These are phyloP conservation scores for Ustilago trichophora DNA, from an alignment of 1,284 basidiomycete species.

Conservation along the genomic window DNA sequence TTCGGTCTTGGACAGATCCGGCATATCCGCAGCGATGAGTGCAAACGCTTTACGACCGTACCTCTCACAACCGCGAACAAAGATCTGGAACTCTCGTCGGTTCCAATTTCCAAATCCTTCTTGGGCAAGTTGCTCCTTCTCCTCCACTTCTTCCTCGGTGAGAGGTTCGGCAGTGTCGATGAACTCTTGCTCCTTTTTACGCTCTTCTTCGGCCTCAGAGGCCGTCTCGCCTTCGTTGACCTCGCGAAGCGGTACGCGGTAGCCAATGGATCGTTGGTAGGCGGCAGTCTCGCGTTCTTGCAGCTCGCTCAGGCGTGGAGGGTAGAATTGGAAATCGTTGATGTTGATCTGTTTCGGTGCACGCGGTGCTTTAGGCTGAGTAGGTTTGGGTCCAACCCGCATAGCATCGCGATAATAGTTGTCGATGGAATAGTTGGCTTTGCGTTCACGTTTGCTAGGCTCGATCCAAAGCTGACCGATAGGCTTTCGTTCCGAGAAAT, in stretches of 20 bases:
- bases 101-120: constrained; percentile 69
- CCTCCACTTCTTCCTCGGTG: constrained; percentile 78
- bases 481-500: constrained; percentile 78
- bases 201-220: constrained; percentile 64
- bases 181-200: constrained; percentile 79
- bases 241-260: constrained; percentile 78
- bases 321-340: constrained; percentile 98
- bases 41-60: constrained; percentile 85
- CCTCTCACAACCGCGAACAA: constrained; percentile 83
- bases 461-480: constrained; percentile 75
- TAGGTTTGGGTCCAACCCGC: constrained; percentile 75
- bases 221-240: constrained; percentile 69
- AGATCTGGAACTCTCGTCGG: constrained; percentile 90
- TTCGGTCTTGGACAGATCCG: constrained; percentile 72
- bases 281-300: constrained; percentile 79
- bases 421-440: constrained; percentile 86
- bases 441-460: constrained; percentile 92
- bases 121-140: constrained; percentile 71
- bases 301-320: constrained; percentile 79
- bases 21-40: constrained; percentile 83
- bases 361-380: constrained; percentile 82
- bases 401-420: constrained; percentile 85
- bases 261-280: constrained; percentile 75
- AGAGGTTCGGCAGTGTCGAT: constrained; percentile 72
- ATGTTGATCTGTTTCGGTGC: constrained; percentile 90